phyloP scores from a whole-genome alignment of 192 early-diverging fungal species.

The Coemansia sp. region DNA sequence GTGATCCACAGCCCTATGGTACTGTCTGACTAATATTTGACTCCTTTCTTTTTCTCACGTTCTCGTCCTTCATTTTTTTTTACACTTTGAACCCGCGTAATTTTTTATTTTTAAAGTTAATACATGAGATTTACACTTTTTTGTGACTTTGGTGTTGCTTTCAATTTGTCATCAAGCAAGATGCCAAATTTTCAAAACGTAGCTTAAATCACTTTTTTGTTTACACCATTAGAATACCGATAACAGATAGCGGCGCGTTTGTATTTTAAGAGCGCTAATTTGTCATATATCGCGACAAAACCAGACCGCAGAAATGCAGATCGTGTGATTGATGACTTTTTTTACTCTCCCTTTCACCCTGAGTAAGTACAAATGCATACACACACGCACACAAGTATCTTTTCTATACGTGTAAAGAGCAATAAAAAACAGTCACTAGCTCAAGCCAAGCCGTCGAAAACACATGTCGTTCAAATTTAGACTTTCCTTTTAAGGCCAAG shows the following conservation, averaged over 20 bases:
- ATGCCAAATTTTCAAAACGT: too few species aligned
- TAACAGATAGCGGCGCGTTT: too few species aligned
- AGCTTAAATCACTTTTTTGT: too few species aligned
- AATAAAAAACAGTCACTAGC: too few species aligned
- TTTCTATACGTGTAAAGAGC: neutral
- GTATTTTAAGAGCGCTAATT: neutral
- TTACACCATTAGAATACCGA: too few species aligned
- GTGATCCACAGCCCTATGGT: conserved; percentile 8
- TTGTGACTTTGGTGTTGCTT: neutral
- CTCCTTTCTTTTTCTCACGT: neutral
- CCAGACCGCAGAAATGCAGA: neutral
- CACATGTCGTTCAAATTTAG: neutral
- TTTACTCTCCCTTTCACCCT: neutral
- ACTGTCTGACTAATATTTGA: neutral
- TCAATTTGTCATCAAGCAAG: neutral
- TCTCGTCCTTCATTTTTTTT: neutral
- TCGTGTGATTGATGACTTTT: neutral
- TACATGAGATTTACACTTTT: neutral
- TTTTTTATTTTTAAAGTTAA: too few species aligned
- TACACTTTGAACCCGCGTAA: too few species aligned
- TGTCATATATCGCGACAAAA: neutral
- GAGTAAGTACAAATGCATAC: neutral
- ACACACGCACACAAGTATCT: neutral
- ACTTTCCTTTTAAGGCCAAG: neutral
- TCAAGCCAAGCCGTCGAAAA: neutral